A percentile compares a stretch with the other conserved stretches of the same genome.
Evolutionary conservation across 2,329 filamentous ascomycete genomes (phyloP).

Genomic region (Scedosporium minutisporum): DNA sequence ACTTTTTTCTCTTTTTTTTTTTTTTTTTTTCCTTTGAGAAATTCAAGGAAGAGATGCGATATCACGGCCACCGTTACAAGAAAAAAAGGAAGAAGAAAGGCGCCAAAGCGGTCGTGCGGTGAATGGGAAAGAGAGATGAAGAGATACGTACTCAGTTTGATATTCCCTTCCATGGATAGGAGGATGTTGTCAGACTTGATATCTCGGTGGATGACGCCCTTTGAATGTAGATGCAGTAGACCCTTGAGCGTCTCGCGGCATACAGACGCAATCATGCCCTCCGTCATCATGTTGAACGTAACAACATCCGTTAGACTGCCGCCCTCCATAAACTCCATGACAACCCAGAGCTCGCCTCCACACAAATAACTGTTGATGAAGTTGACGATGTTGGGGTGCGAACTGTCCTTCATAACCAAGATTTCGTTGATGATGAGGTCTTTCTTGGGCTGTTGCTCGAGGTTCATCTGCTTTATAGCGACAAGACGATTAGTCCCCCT

Average conservation of each 20-base stretch:
- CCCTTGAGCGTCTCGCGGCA: slow-evolving; percentile 89
- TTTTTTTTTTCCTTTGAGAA: no score
- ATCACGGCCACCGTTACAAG: no score
- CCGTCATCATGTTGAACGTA: slow-evolving; percentile 98
- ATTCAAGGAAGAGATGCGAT: no score
- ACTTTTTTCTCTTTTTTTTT: no score
- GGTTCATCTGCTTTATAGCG: slow-evolving; percentile 99
- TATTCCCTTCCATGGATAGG: slow-evolving; percentile 85
- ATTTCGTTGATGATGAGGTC: slow-evolving; percentile 99
- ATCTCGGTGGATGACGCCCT: slow-evolving; percentile 95
- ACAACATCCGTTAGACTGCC: slow-evolving; percentile 96
- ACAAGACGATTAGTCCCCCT: slow-evolving; percentile 76
- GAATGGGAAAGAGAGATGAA: not conserved
- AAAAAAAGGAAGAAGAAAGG: not conserved
- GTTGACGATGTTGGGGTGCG: slow-evolving; percentile 97
- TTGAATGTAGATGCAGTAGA: slow-evolving; percentile 90
- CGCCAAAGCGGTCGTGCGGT: no score
- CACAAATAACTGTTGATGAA: slow-evolving; percentile 96
- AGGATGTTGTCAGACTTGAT: slow-evolving; percentile 99
- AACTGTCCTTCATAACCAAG: slow-evolving; percentile 97
- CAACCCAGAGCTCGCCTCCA: slow-evolving; percentile 87
- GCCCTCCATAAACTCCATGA: slow-evolving; percentile 99
- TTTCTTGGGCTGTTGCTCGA: slow-evolving; percentile 98
- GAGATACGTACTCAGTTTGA: slow-evolving; percentile 77
- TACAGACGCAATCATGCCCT: slow-evolving; percentile 92